Evolutionary conservation across 164 flowering plant genomes (phyloP).

Genomic region (Vitis cinerea): DNA sequence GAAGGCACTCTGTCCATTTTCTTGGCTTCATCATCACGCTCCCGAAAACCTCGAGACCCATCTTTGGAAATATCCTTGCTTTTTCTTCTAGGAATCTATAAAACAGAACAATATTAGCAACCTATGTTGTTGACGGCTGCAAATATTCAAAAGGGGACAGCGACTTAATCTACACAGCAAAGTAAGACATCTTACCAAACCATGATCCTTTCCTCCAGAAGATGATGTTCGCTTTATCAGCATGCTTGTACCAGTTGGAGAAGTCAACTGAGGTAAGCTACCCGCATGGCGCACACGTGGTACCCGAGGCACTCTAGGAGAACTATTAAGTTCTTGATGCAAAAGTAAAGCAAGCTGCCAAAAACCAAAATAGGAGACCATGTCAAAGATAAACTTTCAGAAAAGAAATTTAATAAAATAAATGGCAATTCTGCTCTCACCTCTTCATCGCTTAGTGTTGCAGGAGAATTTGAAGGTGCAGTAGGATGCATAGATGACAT

Average conservation of each 20-base stretch:
- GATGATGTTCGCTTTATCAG: constrained; percentile 64
- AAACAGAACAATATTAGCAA: constrained; percentile 6
- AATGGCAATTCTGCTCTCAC: constrained; percentile 24
- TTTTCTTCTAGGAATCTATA: constrained; percentile 74
- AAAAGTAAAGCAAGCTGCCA: constrained; percentile 86
- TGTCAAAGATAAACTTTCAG: background rate
- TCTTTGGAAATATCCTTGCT: constrained; percentile 59
- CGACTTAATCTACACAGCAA: background rate
- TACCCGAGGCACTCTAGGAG: constrained; percentile 96
- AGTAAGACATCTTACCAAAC: constrained; percentile 40
- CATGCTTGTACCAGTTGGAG: constrained; percentile 60
- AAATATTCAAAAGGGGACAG: background rate
- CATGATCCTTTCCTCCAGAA: constrained; percentile 66
- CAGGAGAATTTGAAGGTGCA: constrained; percentile 44
- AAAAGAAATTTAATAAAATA: background rate
- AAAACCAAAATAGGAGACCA: constrained; percentile 1
- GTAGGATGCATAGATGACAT: constrained; percentile 36
- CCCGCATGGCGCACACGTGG: constrained; percentile 86
- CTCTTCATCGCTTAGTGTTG: constrained; percentile 91
- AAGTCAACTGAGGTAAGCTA: constrained; percentile 67
- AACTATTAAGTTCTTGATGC: constrained; percentile 97
- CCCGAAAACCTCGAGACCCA: constrained; percentile 40
- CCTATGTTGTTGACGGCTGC: background rate
- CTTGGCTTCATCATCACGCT: constrained; percentile 50
- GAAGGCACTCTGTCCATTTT: constrained; percentile 41